Evolutionary conservation across 2,329 filamentous ascomycete genomes (phyloP), one percentile per base, ranked within the genome.

Genomic region (Chaetoscypha palmicola): DNA sequence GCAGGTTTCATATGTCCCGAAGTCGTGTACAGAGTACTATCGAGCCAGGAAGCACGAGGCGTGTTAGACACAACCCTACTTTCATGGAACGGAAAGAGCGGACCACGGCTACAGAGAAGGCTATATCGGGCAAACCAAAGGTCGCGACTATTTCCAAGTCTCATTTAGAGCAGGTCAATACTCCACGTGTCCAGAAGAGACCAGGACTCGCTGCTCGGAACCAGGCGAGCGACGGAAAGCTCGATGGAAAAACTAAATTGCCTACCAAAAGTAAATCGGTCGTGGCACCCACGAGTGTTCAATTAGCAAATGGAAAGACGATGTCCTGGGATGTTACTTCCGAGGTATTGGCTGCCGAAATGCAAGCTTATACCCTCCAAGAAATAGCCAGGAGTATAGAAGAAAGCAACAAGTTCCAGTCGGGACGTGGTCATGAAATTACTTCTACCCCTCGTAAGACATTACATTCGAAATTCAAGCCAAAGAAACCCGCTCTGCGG

Each of bases 351-450:
- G 64, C 72, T 2, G 68, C 68, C 4, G 72, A 74, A 24, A 78
- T 79, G 74, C 70, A 78, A 55, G 64, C 68, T 23, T 82, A 75
- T 65, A 74, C 77, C 1, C 63, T 82, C 50, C 66, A 72, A 52
- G 71, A 81, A 48, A 78, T 82, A 24, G 71, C 62, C 35, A 52
- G 58, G 20, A 59, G 45, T 20, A 47, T 60, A n/a, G 52, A 52
- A 1, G 51, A 35, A 46, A 47, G 42, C 10, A 45, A 58, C 30
- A 38, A 48, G 20, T 28, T 37, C 14, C 20, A 39, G 9, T 34
- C 36, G 2, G 12, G 16, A 24, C 5, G 24, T 37, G 34, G 35
- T n/a, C 47, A 56, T 32, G 16, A 40, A 20, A 30, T 41, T 35
- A 17, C 32, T 19, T 33, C 33, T 24, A 36, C 23, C 42, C 39